Percentiles rank a stretch among this genome's conserved stretches.
Conservation (phyloP, 441 rosid genomes). For the Bocquillonia castaneifolia region DNA sequence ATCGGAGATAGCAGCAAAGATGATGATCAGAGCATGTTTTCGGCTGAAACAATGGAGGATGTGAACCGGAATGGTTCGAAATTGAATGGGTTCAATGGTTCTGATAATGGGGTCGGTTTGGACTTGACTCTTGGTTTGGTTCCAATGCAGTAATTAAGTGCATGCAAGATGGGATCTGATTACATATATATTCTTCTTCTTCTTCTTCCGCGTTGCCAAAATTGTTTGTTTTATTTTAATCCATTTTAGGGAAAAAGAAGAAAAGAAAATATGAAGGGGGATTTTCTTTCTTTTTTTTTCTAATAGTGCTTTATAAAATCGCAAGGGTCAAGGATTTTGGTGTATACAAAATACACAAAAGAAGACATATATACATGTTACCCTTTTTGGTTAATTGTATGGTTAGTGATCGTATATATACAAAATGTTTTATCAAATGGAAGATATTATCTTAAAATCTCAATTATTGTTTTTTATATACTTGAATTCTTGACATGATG, state of each 20-base stretch:
- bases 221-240: not conserved
- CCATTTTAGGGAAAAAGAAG: not conserved
- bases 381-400: not conserved
- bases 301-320: not conserved
- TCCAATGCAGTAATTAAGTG: constrained; percentile 6
- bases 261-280: constrained; percentile 14
- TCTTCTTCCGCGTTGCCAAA: not conserved
- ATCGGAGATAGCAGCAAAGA: constrained; percentile 26
- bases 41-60: constrained; percentile 37
- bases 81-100: constrained; percentile 18
- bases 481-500: too few species aligned
- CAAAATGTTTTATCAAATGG: not conserved
- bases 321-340: constrained; percentile 15
- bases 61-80: constrained; percentile 15
- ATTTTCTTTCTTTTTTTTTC: constrained; percentile 5
- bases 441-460: not conserved
- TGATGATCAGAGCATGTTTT: constrained; percentile 38
- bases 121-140: constrained; percentile 48
- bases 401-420: not conserved
- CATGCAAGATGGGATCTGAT: not conserved
- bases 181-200: not conserved
- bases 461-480: too few species aligned
- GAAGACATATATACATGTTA: constrained; percentile 10
- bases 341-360: constrained; percentile 14
- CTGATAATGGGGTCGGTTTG: constrained; percentile 31